Evolutionary conservation across 805 yeast genomes (phyloP), one percentile per base, ranked within the genome.

Genomic region (Jamesozyma gamospora): DNA sequence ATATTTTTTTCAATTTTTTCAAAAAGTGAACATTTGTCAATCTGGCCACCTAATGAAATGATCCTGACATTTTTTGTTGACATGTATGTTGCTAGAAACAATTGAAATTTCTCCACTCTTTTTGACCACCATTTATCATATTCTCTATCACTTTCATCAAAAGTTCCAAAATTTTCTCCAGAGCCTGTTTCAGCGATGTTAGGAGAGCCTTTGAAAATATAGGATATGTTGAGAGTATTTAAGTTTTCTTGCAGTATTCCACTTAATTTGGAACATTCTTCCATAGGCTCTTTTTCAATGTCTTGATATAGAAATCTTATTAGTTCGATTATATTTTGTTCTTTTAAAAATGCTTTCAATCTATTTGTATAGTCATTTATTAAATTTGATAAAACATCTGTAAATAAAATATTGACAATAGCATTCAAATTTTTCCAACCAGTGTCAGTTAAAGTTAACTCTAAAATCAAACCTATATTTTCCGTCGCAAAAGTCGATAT

Each of bases 301-400:
- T 67, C 71, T 43, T 66, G 60, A 43, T 74, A 63, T 5, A 72
- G 45, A 50, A 66, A 75, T 34, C 66, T 69, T 32, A 74, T 50
- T 15, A 70, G 50, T 34, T 72, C 74, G 18, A 72, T 66, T 0
- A 70, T 64, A 31, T 69, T 63, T 40, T 64, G 58, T 35, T 79
- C 80, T 3, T 70, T 66, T 19, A 79, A 46, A 26, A 64, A 63
- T 60, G 49, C 24, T 21, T 5, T 8, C 24, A 6, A 21, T 21
- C 8, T 21, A 11, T 45, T 31, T 2, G 46, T 41, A 29, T 42
- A 30, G 25, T 52, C 41, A 2, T 37, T 30, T 10, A 52, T 44
- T 7, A 61, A 49, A 6, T 34, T 25, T 0, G 42, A 29, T 2
- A 50, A 32, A 32, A 52, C 51, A 3, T 40, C 18, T 3, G 51